Conservation (phyloP, 805 yeast genomes). For the Candida xiaguanensis region DNA sequence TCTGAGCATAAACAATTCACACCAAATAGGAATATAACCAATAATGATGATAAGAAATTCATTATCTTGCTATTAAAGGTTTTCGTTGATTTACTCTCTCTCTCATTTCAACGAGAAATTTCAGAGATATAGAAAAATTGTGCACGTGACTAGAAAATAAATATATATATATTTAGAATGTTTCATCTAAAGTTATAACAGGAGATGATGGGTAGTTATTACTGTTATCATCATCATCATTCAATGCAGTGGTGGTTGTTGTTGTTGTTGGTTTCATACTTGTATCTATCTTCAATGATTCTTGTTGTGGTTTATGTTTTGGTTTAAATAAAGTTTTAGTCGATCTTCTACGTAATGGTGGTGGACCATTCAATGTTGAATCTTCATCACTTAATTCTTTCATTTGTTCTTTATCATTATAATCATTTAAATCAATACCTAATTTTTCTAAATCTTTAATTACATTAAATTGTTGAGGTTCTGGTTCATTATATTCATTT, state of each 20-base stretch:
- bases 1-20: not conserved
- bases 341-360: slow-evolving; percentile 18
- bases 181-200: slow-evolving; percentile 38
- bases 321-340: slow-evolving; percentile 39
- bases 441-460: slow-evolving; percentile 24
- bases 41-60: too few species aligned
- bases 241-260: not conserved
- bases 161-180: too few species aligned
- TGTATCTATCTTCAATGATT: slow-evolving; percentile 13
- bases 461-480: slow-evolving; percentile 28
- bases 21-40: not conserved
- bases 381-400: slow-evolving; percentile 15
- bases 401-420: slow-evolving; percentile 21
- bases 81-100: too few species aligned
- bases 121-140: too few species aligned
- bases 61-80: too few species aligned
- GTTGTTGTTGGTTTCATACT: not conserved
- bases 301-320: too few species aligned
- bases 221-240: not conserved
- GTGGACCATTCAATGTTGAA: not conserved
- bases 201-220: slow-evolving; percentile 17
- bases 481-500: slow-evolving; percentile 29
- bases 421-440: slow-evolving; percentile 27
- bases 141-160: not conserved
- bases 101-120: too few species aligned